A percentile compares a stretch with the other conserved stretches of the same genome.
phyloP scores from a whole-genome alignment of 2,329 filamentous ascomycete species.

The Colletotrichum destructivum region DNA sequence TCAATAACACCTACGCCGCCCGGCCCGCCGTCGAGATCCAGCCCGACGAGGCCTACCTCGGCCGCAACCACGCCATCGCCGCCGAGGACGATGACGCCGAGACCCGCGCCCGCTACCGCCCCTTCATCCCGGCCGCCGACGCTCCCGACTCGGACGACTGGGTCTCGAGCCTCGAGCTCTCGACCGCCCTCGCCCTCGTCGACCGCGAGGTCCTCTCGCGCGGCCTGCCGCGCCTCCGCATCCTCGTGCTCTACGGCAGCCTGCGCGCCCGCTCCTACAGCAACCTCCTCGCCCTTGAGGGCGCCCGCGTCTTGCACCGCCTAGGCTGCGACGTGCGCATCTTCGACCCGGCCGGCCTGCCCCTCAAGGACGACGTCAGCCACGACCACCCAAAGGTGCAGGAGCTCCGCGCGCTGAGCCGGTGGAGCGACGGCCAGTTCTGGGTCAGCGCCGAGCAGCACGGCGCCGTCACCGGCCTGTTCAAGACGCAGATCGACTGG shows the following conservation, averaged over 20 bases:
- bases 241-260: conserved; percentile 75
- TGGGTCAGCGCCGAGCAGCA: conserved; percentile 79
- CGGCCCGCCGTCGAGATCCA: conserved; percentile 43
- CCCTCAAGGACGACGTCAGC: conserved; percentile 75
- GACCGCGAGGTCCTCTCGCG: conserved; percentile 58
- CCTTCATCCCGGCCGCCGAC: conserved; percentile 64
- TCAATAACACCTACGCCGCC: conserved; percentile 51
- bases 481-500: conserved; percentile 82
- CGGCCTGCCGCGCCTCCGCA: conserved; percentile 59
- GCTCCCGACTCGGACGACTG: conserved; percentile 63
- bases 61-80: conserved; percentile 59
- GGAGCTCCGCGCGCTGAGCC: conserved; percentile 72
- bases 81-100: conserved; percentile 61
- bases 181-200: conserved; percentile 65
- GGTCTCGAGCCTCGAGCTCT: conserved; percentile 70
- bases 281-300: conserved; percentile 72
- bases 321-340: conserved; percentile 78
- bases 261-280: conserved; percentile 72
- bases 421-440: conserved; percentile 77
- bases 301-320: conserved; percentile 71
- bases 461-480: conserved; percentile 72
- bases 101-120: conserved; percentile 67
- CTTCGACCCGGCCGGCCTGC: conserved; percentile 71
- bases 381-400: conserved; percentile 72
- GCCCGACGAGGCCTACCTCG: conserved; percentile 46